phyloP scores from a whole-genome alignment of 78 protist species.

The Carpediemonas membranifera region DNA sequence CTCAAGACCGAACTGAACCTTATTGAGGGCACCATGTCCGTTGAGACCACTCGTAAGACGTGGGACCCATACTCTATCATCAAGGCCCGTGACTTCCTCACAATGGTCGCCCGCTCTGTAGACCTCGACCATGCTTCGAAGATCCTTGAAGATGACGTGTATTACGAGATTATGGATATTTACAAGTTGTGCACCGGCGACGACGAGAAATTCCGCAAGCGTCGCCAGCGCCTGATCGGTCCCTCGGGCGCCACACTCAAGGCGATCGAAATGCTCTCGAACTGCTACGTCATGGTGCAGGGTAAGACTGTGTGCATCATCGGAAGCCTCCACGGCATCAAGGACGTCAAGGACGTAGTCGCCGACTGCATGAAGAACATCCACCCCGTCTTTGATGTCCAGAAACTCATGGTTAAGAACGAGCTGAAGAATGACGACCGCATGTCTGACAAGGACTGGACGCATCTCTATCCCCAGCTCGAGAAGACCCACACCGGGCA shows the following conservation, averaged over 20 bases:
- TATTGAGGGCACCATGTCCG: slow-evolving; percentile 88
- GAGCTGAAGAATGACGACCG: slow-evolving; percentile 76
- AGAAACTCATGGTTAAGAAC: slow-evolving; percentile 79
- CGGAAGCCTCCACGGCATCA: slow-evolving; percentile 73
- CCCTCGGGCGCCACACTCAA: slow-evolving; percentile 91
- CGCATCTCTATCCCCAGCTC: no score
- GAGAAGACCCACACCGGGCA: no score
- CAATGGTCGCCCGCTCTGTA: slow-evolving; percentile 75
- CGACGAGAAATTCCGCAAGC: slow-evolving; percentile 82
- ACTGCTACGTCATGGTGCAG: slow-evolving; percentile 85
- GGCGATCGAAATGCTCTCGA: slow-evolving; percentile 86
- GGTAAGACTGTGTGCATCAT: slow-evolving; percentile 88
- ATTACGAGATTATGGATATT: no score
- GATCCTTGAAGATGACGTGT: slow-evolving; percentile 13
- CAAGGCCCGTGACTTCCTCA: slow-evolving; percentile 79
- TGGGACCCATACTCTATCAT: slow-evolving; percentile 92
- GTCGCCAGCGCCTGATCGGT: slow-evolving; percentile 93
- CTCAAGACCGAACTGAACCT: slow-evolving; percentile 69
- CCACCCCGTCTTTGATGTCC: slow-evolving; percentile 92
- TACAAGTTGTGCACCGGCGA: no score
- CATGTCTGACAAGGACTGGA: slow-evolving; percentile 78
- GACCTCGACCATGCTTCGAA: slow-evolving; percentile 54
- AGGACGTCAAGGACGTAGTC: slow-evolving; percentile 65
- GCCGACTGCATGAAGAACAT: slow-evolving; percentile 90
- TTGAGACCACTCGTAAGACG: slow-evolving; percentile 79